Evolutionary conservation across 106 monocot genomes (phyloP), one percentile per base, ranked within the genome.

Genomic region (Dioscorea zingiberensis): DNA sequence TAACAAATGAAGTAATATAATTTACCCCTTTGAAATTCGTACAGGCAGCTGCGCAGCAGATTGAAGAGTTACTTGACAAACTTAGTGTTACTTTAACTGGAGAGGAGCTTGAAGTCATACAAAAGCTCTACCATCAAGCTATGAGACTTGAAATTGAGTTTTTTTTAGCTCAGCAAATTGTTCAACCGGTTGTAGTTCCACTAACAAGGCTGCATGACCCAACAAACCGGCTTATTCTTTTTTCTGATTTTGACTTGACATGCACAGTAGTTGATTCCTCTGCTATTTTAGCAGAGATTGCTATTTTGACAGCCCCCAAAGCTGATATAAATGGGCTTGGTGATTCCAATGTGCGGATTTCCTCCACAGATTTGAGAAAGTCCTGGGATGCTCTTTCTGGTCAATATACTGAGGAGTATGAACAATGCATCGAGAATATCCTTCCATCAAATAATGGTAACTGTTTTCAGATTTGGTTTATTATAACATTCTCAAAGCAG

Each of bases 1-100:
- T 6, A 10, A 38, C 38, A 38, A 10, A 10, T 38, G 38, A 38
- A 38, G 38, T 8, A 38, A 38, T 6, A 38, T 38, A 38, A 56
- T 44, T 67, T 55, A 62, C 23, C 46, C 7, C 27, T 54, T 54
- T 58, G n/a, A 44, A 23, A 45, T 28, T 45, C n/a, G 57, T 24
- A 16, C 77, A 94, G 94, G 75, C 67, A 19, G 46, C 69, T 61
- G 81, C 80, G 54, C 17, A 47, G 12, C 80, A 86, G 72, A 92
- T 81, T 66, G 97, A 97, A 69, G 97, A 92, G 3, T 74, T 91
- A 70, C 97, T 97, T 66, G 92, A 97, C 73, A 97, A 86, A 75
- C 45, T 97, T 47, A 86, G 92, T 75, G 77, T 86, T 57, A 73
- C 88, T 21, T 77, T 97, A 62, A 97, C 97, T 48, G 97, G 92